Conservation (phyloP, 345 rosid genomes). For the Eucalyptus shirleyi region DNA sequence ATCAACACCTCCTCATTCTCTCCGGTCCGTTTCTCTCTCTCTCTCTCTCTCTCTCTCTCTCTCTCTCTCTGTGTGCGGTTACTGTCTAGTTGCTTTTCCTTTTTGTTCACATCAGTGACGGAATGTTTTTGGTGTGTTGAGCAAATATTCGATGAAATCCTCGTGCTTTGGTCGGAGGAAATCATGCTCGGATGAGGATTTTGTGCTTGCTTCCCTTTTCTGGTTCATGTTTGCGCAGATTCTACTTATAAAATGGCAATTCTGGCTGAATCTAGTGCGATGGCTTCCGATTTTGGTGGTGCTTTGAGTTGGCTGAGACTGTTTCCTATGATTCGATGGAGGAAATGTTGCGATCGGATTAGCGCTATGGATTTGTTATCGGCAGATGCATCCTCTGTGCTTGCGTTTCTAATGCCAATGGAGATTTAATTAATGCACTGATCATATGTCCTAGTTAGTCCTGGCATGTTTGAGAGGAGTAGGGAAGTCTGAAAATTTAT, state of each 20-base stretch:
- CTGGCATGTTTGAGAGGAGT: neutral
- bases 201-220: neutral
- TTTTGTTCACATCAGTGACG: neutral
- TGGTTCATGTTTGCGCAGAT: neutral
- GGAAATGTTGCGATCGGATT: neutral
- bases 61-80: neutral
- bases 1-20: constrained; percentile 64
- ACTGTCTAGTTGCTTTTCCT: neutral
- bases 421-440: neutral
- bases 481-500: neutral
- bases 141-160: neutral
- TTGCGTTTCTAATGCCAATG: neutral
- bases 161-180: neutral
- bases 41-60: neutral
- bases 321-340: neutral
- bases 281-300: neutral
- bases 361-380: neutral
- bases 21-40: constrained; percentile 27
- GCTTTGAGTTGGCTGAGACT: neutral
- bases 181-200: neutral
- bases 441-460: neutral
- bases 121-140: neutral
- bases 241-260: neutral
- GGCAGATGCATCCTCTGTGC: neutral
- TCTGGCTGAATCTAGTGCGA: neutral